These are phyloP conservation scores for Penicillium nucicola DNA, from an alignment of 495 filamentous ascomycete species.

Conservation along the genomic window DNA sequence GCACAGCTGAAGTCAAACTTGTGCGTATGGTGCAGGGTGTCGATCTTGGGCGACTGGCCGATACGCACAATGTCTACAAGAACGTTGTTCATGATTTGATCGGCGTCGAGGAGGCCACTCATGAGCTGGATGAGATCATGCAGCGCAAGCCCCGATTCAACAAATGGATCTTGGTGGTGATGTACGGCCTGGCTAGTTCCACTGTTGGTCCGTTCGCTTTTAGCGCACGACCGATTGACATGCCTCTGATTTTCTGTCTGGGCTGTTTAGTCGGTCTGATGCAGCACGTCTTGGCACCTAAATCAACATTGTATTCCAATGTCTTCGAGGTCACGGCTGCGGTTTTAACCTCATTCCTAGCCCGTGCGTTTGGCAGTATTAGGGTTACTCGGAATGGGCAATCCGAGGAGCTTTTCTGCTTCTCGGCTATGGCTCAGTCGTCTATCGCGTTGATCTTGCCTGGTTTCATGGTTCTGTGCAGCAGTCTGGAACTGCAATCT, in stretches of 20 bases:
- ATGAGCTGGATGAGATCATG: constrained; percentile 67
- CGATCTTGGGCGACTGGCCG: constrained; percentile 78
- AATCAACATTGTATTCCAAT: constrained; percentile 74
- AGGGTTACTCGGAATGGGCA: constrained; percentile 40
- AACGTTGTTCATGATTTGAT: constrained; percentile 86
- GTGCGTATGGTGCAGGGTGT: constrained; percentile 75
- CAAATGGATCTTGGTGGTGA: constrained; percentile 68
- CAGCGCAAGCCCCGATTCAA: constrained; percentile 61
- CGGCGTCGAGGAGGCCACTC: constrained; percentile 78
- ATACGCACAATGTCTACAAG: constrained; percentile 90
- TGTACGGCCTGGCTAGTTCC: constrained; percentile 80
- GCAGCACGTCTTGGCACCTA: constrained; percentile 75
- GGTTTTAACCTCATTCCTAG: constrained; percentile 81
- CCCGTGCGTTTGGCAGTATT: constrained; percentile 82
- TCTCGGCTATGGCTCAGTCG: constrained; percentile 86
- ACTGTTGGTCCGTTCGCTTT: constrained; percentile 85
- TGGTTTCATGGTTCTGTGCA: constrained; percentile 80
- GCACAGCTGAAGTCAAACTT: constrained; percentile 90
- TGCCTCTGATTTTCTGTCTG: constrained; percentile 82
- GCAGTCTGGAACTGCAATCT: constrained; percentile 83
- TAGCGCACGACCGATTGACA: constrained; percentile 76
- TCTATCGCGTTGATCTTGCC: constrained; percentile 91
- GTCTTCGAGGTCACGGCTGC: constrained; percentile 89
- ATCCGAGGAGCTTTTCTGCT: constrained; percentile 70
- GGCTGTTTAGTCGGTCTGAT: constrained; percentile 79